Percentiles rank a stretch among this genome's conserved stretches.
phyloP scores from a whole-genome alignment of 352 stramenopile species.

The Pilasporangium apinafurcum region DNA sequence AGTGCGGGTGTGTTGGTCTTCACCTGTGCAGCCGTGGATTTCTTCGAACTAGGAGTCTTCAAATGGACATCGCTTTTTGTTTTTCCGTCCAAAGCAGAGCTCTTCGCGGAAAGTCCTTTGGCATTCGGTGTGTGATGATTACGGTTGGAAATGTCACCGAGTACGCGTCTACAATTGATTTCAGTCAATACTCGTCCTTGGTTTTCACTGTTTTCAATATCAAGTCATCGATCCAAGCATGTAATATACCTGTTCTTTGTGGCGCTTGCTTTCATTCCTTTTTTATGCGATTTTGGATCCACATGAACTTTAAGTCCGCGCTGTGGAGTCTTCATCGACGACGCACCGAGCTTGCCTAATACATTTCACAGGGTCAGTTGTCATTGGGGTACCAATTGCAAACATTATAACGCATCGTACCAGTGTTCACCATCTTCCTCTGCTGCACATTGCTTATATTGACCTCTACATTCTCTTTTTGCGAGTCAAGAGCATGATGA shows the following conservation, averaged over 20 bases:
- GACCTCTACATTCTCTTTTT: constrained; percentile 72
- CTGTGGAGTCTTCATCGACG: constrained; percentile 16
- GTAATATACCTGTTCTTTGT: constrained; percentile 38
- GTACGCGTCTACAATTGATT: constrained; percentile 48
- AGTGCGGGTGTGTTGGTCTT: not conserved
- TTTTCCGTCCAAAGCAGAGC: constrained; percentile 12
- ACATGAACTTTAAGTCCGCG: constrained; percentile 31
- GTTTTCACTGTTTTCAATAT: too few relatives aligned
- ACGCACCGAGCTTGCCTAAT: too few relatives aligned
- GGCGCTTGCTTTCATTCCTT: constrained; percentile 21
- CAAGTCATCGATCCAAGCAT: not conserved
- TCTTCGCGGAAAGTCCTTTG: constrained; percentile 8
- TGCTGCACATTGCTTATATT: constrained; percentile 4
- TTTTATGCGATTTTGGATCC: constrained; percentile 30
- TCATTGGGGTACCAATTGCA: too few relatives aligned
- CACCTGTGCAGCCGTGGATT: not conserved
- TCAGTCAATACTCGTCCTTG: too few relatives aligned
- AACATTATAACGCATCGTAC: too few relatives aligned
- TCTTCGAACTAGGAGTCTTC: constrained; percentile 17
- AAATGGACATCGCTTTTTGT: constrained; percentile 9
- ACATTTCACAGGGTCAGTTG: not conserved
- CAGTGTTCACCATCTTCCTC: constrained; percentile 22
- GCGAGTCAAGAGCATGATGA: constrained; percentile 18
- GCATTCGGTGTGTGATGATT: constrained; percentile 13
- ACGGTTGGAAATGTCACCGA: constrained; percentile 74